phyloP scores from a whole-genome alignment of 208 protist genomes.

The Trypanosoma scelopori region DNA sequence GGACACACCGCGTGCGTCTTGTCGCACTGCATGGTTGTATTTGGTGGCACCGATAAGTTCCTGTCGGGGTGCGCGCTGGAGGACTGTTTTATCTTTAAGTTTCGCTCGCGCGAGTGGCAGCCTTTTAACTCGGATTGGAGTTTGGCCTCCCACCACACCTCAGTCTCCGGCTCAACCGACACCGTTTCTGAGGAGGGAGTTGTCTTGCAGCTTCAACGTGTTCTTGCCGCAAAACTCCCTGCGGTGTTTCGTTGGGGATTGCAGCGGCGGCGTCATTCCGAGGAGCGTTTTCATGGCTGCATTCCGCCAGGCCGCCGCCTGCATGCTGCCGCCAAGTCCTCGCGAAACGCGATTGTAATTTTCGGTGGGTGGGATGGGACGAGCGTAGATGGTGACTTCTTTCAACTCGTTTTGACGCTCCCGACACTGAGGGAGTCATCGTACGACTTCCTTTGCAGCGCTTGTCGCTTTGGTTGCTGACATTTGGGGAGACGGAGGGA shows the following conservation, averaged over 20 bases:
- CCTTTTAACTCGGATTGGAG: background rate
- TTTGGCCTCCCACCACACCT: background rate
- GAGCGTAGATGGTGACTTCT: slow-evolving; percentile 8
- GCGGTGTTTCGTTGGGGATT: background rate
- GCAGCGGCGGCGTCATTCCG: background rate
- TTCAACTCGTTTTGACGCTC: slow-evolving; percentile 4
- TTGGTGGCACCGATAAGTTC: slow-evolving; percentile 16
- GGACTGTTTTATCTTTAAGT: slow-evolving; percentile 14
- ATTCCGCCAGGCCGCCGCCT: slow-evolving; percentile 9
- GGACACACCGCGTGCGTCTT: slow-evolving; percentile 38
- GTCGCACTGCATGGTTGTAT: slow-evolving; percentile 14
- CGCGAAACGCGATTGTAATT: slow-evolving; percentile 13
- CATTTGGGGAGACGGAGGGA: background rate
- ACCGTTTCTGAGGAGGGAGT: background rate
- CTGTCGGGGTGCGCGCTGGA: background rate
- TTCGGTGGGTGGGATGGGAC: slow-evolving; percentile 21
- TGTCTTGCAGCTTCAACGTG: background rate
- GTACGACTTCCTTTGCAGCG: slow-evolving; percentile 1
- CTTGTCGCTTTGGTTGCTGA: background rate
- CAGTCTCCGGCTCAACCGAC: background rate
- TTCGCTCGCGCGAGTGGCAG: background rate
- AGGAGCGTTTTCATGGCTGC: background rate
- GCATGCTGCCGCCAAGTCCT: slow-evolving; percentile 7
- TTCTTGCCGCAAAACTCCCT: background rate
- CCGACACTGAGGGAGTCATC: slow-evolving; percentile 7